phyloP scores from a whole-genome alignment of 306 rosid species.

The Phaseolus lunatus region DNA sequence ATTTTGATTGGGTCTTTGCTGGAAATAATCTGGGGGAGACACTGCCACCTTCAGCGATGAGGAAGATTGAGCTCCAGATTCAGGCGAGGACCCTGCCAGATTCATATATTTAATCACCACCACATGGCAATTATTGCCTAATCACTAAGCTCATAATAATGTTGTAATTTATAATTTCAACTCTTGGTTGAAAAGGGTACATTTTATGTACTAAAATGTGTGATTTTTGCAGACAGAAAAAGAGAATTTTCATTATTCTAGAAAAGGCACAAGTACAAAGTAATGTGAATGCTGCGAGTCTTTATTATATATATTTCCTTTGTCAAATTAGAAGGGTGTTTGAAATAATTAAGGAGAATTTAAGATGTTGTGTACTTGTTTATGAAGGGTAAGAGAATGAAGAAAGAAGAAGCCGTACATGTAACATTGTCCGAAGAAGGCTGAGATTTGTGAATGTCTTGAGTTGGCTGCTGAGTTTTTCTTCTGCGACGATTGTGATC shows the following conservation, averaged over 20 bases:
- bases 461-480: conserved; percentile 68
- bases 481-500: conserved; percentile 90
- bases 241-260: not conserved
- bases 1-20: not conserved
- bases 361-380: not conserved
- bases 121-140: not conserved
- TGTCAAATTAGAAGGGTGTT: not conserved
- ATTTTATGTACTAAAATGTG: not conserved
- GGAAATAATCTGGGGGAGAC: conserved; percentile 23
- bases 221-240: not conserved
- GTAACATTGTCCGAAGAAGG: conserved; percentile 48
- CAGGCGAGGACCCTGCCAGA: not conserved
- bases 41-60: not conserved
- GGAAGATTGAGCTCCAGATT: not conserved
- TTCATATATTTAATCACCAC: not conserved
- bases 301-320: not conserved
- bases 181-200: not conserved
- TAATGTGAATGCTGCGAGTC: not conserved
- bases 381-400: not conserved
- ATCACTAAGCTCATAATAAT: not conserved
- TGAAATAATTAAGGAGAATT: conserved; percentile 4
- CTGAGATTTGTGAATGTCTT: conserved; percentile 51
- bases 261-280: not conserved
- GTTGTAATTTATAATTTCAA: not conserved
- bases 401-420: conserved; percentile 44